Evolutionary conservation across 805 yeast genomes (phyloP).

Genomic region (Ogataea chonburiensis): DNA sequence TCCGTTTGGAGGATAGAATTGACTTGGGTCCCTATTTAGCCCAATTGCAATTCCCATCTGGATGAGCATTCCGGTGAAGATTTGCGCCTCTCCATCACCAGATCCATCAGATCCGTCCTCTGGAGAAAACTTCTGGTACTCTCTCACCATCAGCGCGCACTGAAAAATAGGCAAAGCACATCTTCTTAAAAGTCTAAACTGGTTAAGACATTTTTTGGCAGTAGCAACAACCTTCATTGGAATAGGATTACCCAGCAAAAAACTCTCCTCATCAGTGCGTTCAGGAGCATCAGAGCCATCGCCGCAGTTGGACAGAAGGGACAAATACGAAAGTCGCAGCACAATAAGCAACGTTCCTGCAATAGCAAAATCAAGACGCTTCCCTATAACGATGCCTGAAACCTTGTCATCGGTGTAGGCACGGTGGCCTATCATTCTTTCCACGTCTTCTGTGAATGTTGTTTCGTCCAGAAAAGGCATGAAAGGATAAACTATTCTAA

Average conservation of each 20-base stretch:
- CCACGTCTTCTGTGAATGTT: conserved; percentile 34
- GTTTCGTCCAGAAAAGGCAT: conserved; percentile 46
- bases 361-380: conserved; percentile 47
- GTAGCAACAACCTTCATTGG: conserved; percentile 44
- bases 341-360: conserved; percentile 47
- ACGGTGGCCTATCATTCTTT: conserved; percentile 38
- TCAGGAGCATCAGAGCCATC: conserved; percentile 26
- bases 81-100: conserved; percentile 59
- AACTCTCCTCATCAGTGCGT: conserved; percentile 33
- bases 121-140: conserved; percentile 49
- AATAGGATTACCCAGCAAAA: conserved; percentile 46
- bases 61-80: conserved; percentile 52
- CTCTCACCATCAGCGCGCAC: conserved; percentile 49
- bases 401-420: conserved; percentile 36
- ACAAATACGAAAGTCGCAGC: conserved; percentile 43
- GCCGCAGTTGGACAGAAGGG: conserved; percentile 35
- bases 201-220: conserved; percentile 55
- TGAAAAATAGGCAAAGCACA: conserved; percentile 53
- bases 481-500: conserved; percentile 45
- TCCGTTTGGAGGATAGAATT: conserved; percentile 33
- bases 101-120: conserved; percentile 54
- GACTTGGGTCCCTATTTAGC: conserved; percentile 63
- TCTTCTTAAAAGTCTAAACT: conserved; percentile 48
- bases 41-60: conserved; percentile 72
- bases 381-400: conserved; percentile 35